phyloP scores from a whole-genome alignment of 345 rosid species.

The Eucalyptus rudis region DNA sequence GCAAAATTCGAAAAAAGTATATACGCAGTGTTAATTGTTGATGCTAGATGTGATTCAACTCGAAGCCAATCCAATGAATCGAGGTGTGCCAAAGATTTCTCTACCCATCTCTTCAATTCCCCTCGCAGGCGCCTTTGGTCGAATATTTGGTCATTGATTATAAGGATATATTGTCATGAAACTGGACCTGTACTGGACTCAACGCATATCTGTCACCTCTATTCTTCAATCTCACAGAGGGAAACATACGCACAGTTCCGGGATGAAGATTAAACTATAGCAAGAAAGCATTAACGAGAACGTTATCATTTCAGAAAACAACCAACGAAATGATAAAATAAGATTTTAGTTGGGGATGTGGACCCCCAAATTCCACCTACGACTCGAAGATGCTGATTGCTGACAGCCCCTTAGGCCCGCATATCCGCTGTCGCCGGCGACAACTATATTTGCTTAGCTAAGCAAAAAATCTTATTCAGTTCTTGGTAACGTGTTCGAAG shows the following conservation, averaged over 20 bases:
- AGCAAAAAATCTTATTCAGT: neutral
- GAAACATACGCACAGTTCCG: neutral
- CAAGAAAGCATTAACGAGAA: neutral
- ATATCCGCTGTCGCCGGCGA: neutral
- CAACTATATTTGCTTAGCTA: neutral
- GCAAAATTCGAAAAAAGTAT: neutral
- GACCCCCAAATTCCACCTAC: neutral
- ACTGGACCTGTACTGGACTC: neutral
- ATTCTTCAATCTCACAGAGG: neutral
- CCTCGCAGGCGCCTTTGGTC: neutral
- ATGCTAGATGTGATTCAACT: neutral
- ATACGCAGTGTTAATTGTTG: neutral
- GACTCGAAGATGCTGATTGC: neutral
- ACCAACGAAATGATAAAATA: neutral
- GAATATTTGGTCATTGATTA: neutral
- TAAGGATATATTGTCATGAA: neutral
- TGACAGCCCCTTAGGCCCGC: neutral
- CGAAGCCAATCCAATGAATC: neutral
- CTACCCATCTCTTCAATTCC: neutral
- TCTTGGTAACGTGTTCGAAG: neutral
- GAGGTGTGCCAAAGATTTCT: neutral
- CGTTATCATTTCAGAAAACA: neutral
- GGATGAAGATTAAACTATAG: neutral
- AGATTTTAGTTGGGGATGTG: neutral
- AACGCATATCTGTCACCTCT: neutral